phyloP scores from a whole-genome alignment of 2,329 filamentous ascomycete genomes.

The Lizonia empirigonia region DNA sequence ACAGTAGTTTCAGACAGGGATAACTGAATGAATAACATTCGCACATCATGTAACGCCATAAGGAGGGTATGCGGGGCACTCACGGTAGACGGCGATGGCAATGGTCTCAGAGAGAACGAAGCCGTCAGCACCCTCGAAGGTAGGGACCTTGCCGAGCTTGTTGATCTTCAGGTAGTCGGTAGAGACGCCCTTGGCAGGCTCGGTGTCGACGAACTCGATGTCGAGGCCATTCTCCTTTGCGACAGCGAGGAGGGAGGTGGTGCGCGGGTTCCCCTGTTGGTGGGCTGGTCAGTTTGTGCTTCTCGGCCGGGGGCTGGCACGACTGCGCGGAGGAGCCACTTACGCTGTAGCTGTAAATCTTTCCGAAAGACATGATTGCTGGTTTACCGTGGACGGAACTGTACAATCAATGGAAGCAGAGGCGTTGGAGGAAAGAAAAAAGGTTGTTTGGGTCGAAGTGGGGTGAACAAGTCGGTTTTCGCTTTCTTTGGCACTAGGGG shows the following conservation, averaged over 20 bases:
- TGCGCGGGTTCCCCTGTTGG: constrained; percentile 82
- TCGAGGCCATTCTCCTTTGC: constrained; percentile 98
- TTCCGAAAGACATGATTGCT: constrained; percentile 91
- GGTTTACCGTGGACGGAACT: constrained; percentile 27
- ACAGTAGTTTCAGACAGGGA: constrained; percentile 92
- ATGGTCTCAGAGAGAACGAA: constrained; percentile 88
- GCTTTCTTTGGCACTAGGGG: constrained; percentile 25
- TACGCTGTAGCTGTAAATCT: constrained; percentile 84
- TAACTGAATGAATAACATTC: constrained; percentile 67
- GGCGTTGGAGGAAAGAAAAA: constrained; percentile 34
- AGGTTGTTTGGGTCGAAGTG: constrained; percentile 34
- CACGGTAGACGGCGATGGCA: constrained; percentile 97
- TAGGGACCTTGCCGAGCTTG: constrained; percentile 87
- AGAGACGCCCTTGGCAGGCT: constrained; percentile 67
- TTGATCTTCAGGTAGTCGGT: constrained; percentile 84
- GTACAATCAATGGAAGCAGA: constrained; percentile 39
- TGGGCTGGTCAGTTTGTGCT: constrained; percentile 28
- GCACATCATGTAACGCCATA: constrained; percentile 62
- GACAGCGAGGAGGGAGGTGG: constrained; percentile 84
- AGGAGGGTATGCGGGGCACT: constrained; percentile 53
- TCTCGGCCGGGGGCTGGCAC: background rate
- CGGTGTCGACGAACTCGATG: constrained; percentile 78
- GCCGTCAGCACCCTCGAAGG: constrained; percentile 91
- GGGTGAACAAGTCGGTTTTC: constrained; percentile 33
- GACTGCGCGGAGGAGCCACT: constrained; percentile 10